Evolutionary conservation across 495 filamentous ascomycete species (phyloP), one percentile per base, ranked within the genome.

Genomic region (Penicillium robsamsonii): DNA sequence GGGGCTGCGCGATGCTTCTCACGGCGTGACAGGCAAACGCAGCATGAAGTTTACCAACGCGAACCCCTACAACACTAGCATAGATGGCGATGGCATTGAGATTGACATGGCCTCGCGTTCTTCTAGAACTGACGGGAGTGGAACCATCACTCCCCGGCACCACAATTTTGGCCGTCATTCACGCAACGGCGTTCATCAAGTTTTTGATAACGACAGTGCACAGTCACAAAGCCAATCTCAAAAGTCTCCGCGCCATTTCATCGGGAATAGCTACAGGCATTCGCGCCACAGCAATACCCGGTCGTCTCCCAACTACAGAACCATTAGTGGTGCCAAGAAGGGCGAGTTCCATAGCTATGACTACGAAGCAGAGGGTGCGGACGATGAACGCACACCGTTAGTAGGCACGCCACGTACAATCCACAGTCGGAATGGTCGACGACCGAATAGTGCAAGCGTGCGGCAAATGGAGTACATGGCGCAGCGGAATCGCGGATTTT

Each of bases 1-100:
- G 53, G 78, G 82, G 45, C 70, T 89, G 53, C 83, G 92, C 47
- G 84, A 80, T 66, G 78, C 79, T 17, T 76, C 81, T n/a, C 87
- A 86, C 50, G 84, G 80, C 45, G 79, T 91, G 17, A 81, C 83
- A 7, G 84, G 87, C 56, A 96, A 96, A 76, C 89, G 90, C 70
- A 96, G 88, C 72, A 97, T 97, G 94, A 97, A 98, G 64, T 97
- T 97, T 63, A 88, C 90, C n/a, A 95, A 89, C 70, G 89, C 85
- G 6, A 38, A 38, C n/a, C 35, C 86, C 37, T 88, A 84, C 69
- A 80, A 76, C 56, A 79, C 72, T 60, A 81, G 75, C 52, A 78
- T 80, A 38, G 87, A 90, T 49, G 81, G 79, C 33, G 78, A 84
- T 12, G 70, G 66, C n/a, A 78, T 76, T 24, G 87, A 91, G 6